phyloP scores from a whole-genome alignment of 78 protist genomes.

The Capsaspora owczarzaki region DNA sequence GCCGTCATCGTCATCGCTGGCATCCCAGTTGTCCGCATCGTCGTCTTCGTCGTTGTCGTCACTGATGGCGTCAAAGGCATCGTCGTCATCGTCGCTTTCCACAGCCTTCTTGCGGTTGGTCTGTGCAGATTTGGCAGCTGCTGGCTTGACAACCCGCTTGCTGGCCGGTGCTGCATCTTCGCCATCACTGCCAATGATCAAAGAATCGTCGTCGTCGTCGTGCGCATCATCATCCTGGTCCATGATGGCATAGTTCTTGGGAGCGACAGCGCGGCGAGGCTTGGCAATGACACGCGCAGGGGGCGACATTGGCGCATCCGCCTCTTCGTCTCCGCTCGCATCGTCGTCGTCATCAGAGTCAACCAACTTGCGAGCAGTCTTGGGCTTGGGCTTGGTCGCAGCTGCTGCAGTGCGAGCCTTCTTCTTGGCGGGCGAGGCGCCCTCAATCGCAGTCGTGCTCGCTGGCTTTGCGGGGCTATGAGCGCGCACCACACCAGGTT shows the following conservation, averaged over 20 bases:
- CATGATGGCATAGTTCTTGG: neutral
- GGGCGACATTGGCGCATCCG: neutral
- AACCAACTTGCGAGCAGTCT: neutral
- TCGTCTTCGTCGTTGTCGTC: too few species aligned
- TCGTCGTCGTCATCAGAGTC: neutral
- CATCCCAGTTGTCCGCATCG: too few species aligned
- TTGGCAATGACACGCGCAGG: neutral
- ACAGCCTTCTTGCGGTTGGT: too few species aligned
- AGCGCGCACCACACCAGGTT: neutral
- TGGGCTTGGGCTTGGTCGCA: conserved; percentile 8
- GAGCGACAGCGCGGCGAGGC: neutral
- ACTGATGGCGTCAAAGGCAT: too few species aligned
- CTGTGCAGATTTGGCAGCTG: too few species aligned
- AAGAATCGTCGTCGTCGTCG: conserved; percentile 1
- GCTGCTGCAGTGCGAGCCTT: neutral
- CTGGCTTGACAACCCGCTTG: too few species aligned
- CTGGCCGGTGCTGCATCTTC: too few species aligned
- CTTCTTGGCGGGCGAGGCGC: neutral
- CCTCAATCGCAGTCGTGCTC: neutral
- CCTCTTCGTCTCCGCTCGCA: neutral
- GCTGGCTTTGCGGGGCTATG: neutral
- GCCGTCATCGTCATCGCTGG: too few species aligned
- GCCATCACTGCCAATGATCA: too few species aligned
- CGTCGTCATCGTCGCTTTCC: too few species aligned
- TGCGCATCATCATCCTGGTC: neutral